These are phyloP conservation scores for Mortierella sp. DNA, from an alignment of 371 early-diverging fungal species.

Conservation along the genomic window DNA sequence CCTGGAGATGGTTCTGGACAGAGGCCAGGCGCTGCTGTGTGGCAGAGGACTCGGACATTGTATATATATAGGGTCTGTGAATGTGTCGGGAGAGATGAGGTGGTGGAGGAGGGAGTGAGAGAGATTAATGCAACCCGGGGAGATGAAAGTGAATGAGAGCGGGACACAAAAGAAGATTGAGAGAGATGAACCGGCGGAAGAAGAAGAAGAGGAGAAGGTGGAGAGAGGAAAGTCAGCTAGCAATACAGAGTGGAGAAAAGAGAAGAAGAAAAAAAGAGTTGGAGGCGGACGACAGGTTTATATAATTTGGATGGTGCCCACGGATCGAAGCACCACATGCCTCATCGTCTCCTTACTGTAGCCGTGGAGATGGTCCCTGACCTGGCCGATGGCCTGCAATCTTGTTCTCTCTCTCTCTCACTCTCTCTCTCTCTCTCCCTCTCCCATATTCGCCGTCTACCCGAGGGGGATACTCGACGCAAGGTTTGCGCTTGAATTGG, in stretches of 20 bases:
- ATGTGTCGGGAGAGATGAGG: neutral
- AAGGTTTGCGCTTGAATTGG: too few species aligned
- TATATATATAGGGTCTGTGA: neutral
- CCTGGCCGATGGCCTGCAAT: too few species aligned
- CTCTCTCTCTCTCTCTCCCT: too few species aligned
- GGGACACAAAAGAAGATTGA: neutral
- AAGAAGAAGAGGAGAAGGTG: neutral
- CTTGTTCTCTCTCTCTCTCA: too few species aligned
- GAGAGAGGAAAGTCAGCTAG: neutral
- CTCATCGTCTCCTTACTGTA: too few species aligned
- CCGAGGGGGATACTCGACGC: too few species aligned
- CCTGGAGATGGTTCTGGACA: conserved; percentile 49
- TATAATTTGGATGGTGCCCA: too few species aligned
- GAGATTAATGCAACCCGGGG: neutral
- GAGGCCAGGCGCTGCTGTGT: conserved; percentile 45
- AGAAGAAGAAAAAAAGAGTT: neutral
- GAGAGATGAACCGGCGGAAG: conserved; percentile 3
- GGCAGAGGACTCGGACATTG: conserved; percentile 43
- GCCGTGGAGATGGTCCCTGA: too few species aligned
- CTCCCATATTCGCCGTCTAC: too few species aligned
- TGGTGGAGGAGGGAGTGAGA: neutral
- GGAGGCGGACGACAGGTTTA: conserved; percentile 1
- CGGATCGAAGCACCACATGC: too few species aligned
- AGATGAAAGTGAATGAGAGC: conserved; percentile 6
- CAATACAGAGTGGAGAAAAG: neutral